These are phyloP conservation scores for Cryphonectria naterciae DNA, from an alignment of 2,329 filamentous ascomycete genomes.

Conservation along the genomic window DNA sequence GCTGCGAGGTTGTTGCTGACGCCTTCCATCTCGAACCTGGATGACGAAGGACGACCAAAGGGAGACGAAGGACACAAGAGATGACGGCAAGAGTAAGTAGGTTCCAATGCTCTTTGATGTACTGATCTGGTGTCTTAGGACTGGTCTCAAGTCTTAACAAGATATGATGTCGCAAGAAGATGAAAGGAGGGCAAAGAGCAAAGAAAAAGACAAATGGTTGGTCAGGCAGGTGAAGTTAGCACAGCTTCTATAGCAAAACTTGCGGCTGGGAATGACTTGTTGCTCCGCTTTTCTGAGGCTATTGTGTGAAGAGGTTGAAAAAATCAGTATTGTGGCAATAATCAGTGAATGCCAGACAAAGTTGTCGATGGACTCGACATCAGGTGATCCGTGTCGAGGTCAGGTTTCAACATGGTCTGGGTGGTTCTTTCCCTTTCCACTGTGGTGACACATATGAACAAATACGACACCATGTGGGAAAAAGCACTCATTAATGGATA, in stretches of 20 bases:
- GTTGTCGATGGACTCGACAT: background rate
- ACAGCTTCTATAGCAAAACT: background rate
- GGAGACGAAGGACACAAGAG: too few species aligned
- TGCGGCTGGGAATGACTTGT: background rate
- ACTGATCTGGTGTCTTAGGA: background rate
- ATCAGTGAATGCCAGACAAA: background rate
- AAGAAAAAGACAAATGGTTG: background rate
- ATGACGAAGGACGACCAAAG: background rate
- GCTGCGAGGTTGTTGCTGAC: background rate
- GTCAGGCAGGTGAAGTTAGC: background rate
- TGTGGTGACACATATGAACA: background rate
- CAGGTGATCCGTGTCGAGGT: background rate
- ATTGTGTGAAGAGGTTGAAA: background rate
- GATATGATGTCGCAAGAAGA: background rate
- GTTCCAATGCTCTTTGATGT: background rate
- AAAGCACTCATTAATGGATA: too few species aligned
- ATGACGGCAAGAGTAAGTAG: too few species aligned
- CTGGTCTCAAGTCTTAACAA: background rate
- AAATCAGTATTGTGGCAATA: background rate
- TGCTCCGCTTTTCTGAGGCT: background rate
- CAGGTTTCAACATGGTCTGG: accelerated
- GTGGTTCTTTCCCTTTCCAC: background rate
- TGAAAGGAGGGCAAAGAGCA: background rate
- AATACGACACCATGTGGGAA: too few species aligned
- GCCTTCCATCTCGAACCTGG: slow-evolving; percentile 5